phyloP scores from a whole-genome alignment of 2,329 filamentous ascomycete species.

The Scolecobasidium constrictum region DNA sequence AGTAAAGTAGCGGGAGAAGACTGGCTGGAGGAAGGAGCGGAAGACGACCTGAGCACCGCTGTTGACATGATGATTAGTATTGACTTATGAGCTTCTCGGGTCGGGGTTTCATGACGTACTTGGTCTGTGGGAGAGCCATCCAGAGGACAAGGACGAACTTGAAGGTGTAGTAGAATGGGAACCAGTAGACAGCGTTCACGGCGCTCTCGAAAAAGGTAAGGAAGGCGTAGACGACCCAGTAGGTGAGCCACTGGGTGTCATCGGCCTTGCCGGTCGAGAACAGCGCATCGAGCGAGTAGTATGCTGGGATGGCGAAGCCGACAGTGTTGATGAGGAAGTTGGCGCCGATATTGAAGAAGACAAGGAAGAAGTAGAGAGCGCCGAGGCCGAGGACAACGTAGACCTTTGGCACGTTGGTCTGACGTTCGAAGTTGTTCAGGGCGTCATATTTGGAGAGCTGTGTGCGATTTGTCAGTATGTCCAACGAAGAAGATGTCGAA shows the following conservation, averaged over 20 bases:
- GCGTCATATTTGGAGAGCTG: slow-evolving; percentile 78
- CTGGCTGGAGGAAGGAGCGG: slow-evolving; percentile 85
- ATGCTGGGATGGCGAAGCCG: slow-evolving; percentile 71
- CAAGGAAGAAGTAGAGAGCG: slow-evolving; percentile 79
- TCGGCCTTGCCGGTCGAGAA: slow-evolving; percentile 62
- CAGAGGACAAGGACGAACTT: slow-evolving; percentile 97
- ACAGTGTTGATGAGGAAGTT: slow-evolving; percentile 81
- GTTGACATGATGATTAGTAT: slow-evolving; percentile 8
- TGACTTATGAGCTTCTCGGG: background rate
- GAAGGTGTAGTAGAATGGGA: slow-evolving; percentile 99
- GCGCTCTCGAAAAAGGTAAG: slow-evolving; percentile 72
- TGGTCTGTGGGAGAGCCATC: slow-evolving; percentile 91
- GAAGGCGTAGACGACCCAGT: slow-evolving; percentile 80
- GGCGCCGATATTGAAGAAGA: slow-evolving; percentile 85
- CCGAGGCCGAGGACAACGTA: slow-evolving; percentile 68
- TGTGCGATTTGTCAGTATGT: background rate
- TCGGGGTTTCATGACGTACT: slow-evolving; percentile 48
- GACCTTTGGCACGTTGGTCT: slow-evolving; percentile 72
- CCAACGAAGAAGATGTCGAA: too few species aligned
- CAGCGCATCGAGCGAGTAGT: slow-evolving; percentile 72
- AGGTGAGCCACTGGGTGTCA: slow-evolving; percentile 62
- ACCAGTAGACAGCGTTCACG: slow-evolving; percentile 81
- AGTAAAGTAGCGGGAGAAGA: slow-evolving; percentile 85
- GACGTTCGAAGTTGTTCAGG: slow-evolving; percentile 78
- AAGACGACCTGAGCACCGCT: slow-evolving; percentile 96